Evolutionary conservation across 2,329 filamentous ascomycete genomes (phyloP).

Genomic region (Fusarium veterinarium): DNA sequence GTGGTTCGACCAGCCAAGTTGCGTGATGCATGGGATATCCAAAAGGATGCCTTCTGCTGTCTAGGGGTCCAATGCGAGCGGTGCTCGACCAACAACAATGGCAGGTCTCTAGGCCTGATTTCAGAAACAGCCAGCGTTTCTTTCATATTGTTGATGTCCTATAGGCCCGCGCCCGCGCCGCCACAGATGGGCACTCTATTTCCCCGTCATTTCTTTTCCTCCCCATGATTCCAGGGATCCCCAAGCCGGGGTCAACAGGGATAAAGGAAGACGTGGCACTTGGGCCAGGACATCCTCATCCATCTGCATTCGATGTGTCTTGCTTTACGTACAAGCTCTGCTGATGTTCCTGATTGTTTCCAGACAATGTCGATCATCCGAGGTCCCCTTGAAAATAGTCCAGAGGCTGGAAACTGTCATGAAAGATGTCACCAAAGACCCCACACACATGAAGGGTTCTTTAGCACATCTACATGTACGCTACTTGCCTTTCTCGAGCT

Average conservation of each 20-base stretch:
- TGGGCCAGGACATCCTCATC: neutral
- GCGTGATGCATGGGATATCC: slow-evolving; percentile 6
- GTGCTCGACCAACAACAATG: slow-evolving; percentile 6
- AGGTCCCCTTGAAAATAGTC: neutral
- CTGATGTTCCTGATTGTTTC: neutral
- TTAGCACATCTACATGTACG: neutral
- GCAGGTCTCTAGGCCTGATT: neutral
- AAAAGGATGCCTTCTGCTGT: neutral
- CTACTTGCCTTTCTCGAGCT: slow-evolving; percentile 6
- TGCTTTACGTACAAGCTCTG: slow-evolving; percentile 19
- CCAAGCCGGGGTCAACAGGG: slow-evolving; percentile 12
- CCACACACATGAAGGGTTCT: slow-evolving; percentile 14
- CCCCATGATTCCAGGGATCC: slow-evolving; percentile 4
- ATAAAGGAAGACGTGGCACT: slow-evolving; percentile 21
- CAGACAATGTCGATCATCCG: neutral
- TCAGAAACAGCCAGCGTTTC: slow-evolving; percentile 24
- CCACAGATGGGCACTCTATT: slow-evolving; percentile 13
- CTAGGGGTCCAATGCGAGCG: slow-evolving; percentile 7
- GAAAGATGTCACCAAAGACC: neutral
- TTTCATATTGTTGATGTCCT: slow-evolving; percentile 1
- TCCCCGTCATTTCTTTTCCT: slow-evolving; percentile 21
- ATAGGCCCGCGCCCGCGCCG: neutral
- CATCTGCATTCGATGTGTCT: slow-evolving; percentile 12
- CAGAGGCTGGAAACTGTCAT: neutral
- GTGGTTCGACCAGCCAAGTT: slow-evolving; percentile 10